Evolutionary conservation across 441 rosid genomes (phyloP), one percentile per base, ranked within the genome.

Genomic region (Populus hybrid): DNA sequence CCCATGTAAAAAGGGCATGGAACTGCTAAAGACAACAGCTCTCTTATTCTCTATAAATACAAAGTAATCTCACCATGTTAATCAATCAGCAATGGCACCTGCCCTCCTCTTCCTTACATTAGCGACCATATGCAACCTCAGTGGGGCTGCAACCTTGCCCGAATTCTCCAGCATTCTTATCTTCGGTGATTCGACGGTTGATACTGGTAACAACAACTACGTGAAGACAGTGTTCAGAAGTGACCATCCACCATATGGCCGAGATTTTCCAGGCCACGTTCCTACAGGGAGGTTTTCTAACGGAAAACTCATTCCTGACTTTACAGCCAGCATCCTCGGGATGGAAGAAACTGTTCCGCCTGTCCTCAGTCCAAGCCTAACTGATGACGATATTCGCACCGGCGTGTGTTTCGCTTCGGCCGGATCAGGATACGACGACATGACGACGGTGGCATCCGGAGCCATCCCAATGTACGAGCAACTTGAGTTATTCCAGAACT

Each of bases 381-480:
- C 92, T 3, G 78, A 87, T 56, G 71, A 83, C 4, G 89, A 88
- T 2, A 76, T 87, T 66, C 31, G 24, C 8, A 87, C 86, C 1
- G 91, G 92, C 1, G 94, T 91, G 1, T 74, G 82, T 67, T 88
- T 92, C 4, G 95, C 91, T 28, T 88, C 93, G 1, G 90, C 91
- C 0, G 88, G 89, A 20, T 80, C 91, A 0, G 95, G 95, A 61
- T 88, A 76, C 26, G 92, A 92, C 75, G 88, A 87, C n/a, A 28
- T 26, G 29, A 91, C 91, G 9, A 71, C 80, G 0, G 68, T 21
- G 6, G 38, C 64, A 0, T 26, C 87, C 0, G 66, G 76, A 2
- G 90, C 82, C 0, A 84, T 91, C 53, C 82, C 84, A 1, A 69
- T 90, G 61, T 81, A 82, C 3, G 45, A 79, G 72, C 97, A 93